Percentiles rank a stretch among this genome's conserved stretches.
phyloP scores from a whole-genome alignment of 2,329 filamentous ascomycete genomes.

The Furcasterigmium furcatum region DNA sequence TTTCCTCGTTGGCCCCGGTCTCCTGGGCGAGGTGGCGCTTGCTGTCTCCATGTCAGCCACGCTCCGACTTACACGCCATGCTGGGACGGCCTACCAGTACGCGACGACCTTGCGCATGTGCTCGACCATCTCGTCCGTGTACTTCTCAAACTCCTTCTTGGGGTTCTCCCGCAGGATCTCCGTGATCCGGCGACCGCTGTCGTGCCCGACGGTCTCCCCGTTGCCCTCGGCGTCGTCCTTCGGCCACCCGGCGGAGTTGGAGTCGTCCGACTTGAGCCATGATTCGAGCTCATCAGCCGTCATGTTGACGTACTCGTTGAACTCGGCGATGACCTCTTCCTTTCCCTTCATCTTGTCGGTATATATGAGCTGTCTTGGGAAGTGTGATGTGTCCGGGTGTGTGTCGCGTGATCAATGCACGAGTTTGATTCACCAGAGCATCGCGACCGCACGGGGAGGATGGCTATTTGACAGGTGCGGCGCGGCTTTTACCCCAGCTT shows the following conservation, averaged over 20 bases:
- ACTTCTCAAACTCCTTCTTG: constrained; percentile 50
- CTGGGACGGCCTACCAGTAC: constrained; percentile 41
- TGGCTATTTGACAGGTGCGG: constrained; percentile 13
- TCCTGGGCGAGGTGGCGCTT: constrained; percentile 67
- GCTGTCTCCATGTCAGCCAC: constrained; percentile 14
- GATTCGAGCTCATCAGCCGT: constrained; percentile 54
- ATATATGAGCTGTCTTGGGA: not conserved
- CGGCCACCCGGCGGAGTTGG: constrained; percentile 54
- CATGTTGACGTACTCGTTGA: constrained; percentile 68
- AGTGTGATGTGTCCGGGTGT: not conserved
- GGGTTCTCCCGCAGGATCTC: constrained; percentile 61
- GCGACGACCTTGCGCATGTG: constrained; percentile 63
- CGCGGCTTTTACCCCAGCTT: too few species aligned
- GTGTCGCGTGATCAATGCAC: not conserved
- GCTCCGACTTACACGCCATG: not conserved
- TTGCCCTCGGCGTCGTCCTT: constrained; percentile 51
- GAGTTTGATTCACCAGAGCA: not conserved
- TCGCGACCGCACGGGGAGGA: not conserved
- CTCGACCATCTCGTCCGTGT: constrained; percentile 49
- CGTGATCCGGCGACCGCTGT: constrained; percentile 60
- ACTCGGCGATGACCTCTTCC: constrained; percentile 45
- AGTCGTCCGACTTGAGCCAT: constrained; percentile 60
- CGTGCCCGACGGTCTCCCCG: constrained; percentile 62
- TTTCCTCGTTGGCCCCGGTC: constrained; percentile 52
- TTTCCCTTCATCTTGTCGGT: constrained; percentile 16